Base-by-base conservation (phyloP, 306 rosid species). In the Arachis hypogaea region DNA sequence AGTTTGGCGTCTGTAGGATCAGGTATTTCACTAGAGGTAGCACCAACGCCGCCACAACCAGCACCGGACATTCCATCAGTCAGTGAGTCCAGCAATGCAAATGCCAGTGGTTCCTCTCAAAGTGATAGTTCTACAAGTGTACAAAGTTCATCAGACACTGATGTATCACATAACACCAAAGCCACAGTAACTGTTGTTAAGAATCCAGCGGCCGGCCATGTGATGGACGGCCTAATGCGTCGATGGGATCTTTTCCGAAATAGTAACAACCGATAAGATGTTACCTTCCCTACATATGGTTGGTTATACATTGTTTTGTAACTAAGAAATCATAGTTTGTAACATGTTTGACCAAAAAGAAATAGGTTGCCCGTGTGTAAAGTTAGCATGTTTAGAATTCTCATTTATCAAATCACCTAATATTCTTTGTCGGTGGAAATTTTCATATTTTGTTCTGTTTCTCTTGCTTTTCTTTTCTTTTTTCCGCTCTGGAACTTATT, bases 211-310 rank as follows among this genome's bases (percentile, higher is more conserved):
- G 66, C 93, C 40, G 46, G 87, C 84, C 87, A 92, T 82, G 84
- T 86, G 80, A 90, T 90, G 96, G 98, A 95, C 0, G 93, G 99
- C 75, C 86, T 95, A 86, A 88, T 92, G 78, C 92, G 98, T 11
- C 96, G 98, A 43, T 95, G 97, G 99, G 99, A 92, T 92, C 88
- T 95, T 81, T 92, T 95, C 86, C 76, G 83, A 66, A 90, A 87
- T 82, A 84, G 85, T 82, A 80, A 88, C 22, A 85, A 77, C 79
- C 88, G 91, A 72, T 88, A 80, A 79, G 69, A 83, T 80, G 82
- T 70, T 46, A 33, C 38, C 38, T 33, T 33, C 3, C 64, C 68
- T 77, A 59, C 49, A 47, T 47, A 52, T 66, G 46, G 51, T 72
- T 84, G 65, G 54, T 75, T 69, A 55, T 77, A 84, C 81, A 80